phyloP scores from a whole-genome alignment of 192 early-diverging fungal species.

The Borealophlyctis nickersoniae region DNA sequence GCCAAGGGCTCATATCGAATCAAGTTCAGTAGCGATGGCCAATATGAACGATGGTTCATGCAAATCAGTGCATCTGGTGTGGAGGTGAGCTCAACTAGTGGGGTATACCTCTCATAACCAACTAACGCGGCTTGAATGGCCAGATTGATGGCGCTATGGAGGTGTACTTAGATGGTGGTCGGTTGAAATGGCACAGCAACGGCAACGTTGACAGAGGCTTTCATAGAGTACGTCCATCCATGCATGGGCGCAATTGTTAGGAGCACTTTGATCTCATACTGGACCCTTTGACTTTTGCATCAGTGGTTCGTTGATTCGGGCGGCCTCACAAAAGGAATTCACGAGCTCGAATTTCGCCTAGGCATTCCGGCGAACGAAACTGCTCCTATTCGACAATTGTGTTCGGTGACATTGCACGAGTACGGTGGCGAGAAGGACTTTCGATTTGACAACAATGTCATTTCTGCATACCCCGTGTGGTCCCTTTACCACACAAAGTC shows the following conservation, averaged over 20 bases:
- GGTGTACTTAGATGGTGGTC: conserved; percentile 49
- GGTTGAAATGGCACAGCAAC: conserved; percentile 44
- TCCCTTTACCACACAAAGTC: conserved; percentile 41
- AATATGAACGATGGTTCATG: conserved; percentile 49
- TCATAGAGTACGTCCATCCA: conserved; percentile 12
- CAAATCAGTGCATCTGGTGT: conserved; percentile 58
- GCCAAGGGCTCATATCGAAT: conserved; percentile 52
- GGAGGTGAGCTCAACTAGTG: conserved; percentile 28
- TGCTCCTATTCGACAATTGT: conserved; percentile 58
- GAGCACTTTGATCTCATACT: neutral
- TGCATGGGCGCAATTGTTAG: no score
- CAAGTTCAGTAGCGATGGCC: conserved; percentile 48
- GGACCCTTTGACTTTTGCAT: no score
- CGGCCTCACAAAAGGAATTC: conserved; percentile 42
- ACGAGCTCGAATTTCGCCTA: conserved; percentile 46
- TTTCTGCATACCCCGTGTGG: conserved; percentile 53
- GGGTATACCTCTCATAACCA: no score
- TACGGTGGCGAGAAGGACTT: conserved; percentile 37
- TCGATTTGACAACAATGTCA: conserved; percentile 33
- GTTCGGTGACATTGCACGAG: conserved; percentile 55
- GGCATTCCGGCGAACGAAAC: conserved; percentile 29
- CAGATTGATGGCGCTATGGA: conserved; percentile 27
- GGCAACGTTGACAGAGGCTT: conserved; percentile 54
- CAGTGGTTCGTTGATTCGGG: conserved; percentile 35
- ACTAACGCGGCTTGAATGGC: no score